Base-by-base conservation (phyloP, 129 eudicot species). In the Scalesia atractyloides region DNA sequence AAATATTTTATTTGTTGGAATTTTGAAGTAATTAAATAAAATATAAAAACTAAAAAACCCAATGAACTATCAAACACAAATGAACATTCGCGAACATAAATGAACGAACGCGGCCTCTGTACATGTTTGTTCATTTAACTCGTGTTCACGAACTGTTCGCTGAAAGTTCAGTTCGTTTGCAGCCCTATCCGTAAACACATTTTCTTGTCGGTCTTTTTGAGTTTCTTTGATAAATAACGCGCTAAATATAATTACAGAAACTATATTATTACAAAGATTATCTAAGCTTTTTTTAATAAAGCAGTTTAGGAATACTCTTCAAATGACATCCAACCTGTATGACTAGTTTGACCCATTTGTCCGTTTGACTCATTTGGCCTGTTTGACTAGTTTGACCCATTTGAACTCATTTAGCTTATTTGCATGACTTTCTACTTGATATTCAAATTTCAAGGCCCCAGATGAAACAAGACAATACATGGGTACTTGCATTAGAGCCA, bases 401-500 rank as follows among this genome's bases (percentile, higher is more conserved):
- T 33, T 69, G 37, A 51, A 37, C 44, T 39, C 50, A 4, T 3
- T 16, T 16, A 3, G 43, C 68, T 63, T 34, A 63, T 63, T 36
- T 63, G 68, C 24, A n/a, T 69, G 22, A 51, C 49, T 10, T 34
- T 69, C 11, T 69, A 37, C 48, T 51, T 33, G 5, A 69, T 69
- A 69, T 36, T 54, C 48, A 10, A 47, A 10, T 48, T 30, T 46
- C 47, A 47, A 85, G 89, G 89, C 84, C 12, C 77, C 89, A 15
- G 66, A 59, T 8, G 89, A 85, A 75, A 85, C 89, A 50, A 70
- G 64, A 66, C 69, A 48, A 19, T 15, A 43, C 57, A 85, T 86
- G 90, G 81, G 70, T 17, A 82, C 66, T 49, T 82, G 87, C 71
- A 86, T 83, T 16, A 51, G 91, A 76, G 83, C 87, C 54, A 24